Conservation (phyloP, 2,329 filamentous ascomycete genomes). For the Podosphaera leucotricha region DNA sequence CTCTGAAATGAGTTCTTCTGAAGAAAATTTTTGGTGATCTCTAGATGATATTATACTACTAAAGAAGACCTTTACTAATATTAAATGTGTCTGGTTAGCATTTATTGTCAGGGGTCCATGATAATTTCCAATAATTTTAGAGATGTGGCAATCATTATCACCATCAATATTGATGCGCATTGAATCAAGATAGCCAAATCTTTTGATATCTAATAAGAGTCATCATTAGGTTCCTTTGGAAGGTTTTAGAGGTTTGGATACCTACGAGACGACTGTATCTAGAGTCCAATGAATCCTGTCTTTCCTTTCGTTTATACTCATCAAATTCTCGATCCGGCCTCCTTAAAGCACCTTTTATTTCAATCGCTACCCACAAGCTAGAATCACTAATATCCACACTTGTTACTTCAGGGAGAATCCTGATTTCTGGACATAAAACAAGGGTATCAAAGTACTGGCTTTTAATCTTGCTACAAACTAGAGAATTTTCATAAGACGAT, state of each 20-base stretch:
- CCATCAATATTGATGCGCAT: constrained; percentile 12
- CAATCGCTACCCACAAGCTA: constrained; percentile 17
- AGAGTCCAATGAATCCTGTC: too few species aligned
- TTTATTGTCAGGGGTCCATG: constrained; percentile 8
- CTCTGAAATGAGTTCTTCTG: constrained; percentile 33
- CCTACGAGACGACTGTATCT: neutral
- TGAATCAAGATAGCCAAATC: constrained; percentile 12
- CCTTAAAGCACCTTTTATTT: constrained; percentile 14
- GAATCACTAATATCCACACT: constrained; percentile 13
- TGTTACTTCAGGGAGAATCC: constrained; percentile 13
- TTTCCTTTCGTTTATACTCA: too few species aligned
- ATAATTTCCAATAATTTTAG: constrained; percentile 13
- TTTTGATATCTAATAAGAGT: constrained; percentile 3
- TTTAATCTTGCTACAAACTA: constrained; percentile 1
- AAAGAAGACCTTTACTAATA: constrained; percentile 13
- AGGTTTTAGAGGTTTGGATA: neutral
- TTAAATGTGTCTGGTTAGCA: constrained; percentile 11
- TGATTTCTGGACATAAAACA: constrained; percentile 13
- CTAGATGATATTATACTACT: constrained; percentile 4
- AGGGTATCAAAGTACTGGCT: constrained; percentile 1
- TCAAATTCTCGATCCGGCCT: constrained; percentile 5
- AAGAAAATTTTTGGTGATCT: constrained; percentile 18
- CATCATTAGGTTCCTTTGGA: neutral
- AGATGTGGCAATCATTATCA: constrained; percentile 9
- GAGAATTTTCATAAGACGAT: constrained; percentile 3